Evolutionary conservation across 306 rosid genomes (phyloP).

Genomic region (Potentilla sterilis): DNA sequence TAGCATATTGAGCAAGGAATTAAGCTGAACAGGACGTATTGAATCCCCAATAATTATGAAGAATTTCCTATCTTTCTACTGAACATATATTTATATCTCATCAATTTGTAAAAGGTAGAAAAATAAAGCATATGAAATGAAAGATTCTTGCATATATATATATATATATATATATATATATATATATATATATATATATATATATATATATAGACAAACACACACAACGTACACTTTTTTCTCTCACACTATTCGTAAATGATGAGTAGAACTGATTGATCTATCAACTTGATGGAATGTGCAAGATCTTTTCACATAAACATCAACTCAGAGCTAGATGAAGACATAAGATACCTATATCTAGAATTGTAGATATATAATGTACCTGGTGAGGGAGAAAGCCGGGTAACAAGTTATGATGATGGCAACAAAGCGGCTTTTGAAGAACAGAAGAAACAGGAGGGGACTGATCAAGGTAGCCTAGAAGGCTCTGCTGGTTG

Average conservation of each 20-base stretch:
- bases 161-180: no score
- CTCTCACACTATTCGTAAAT: neutral
- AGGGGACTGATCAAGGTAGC: slow-evolving; percentile 28
- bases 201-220: no score
- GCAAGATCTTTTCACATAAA: neutral
- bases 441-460: slow-evolving; percentile 27
- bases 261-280: neutral
- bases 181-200: no score
- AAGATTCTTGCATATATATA: neutral
- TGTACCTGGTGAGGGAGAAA: slow-evolving; percentile 38
- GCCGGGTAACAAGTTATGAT: slow-evolving; percentile 31
- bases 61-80: neutral
- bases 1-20: neutral
- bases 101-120: neutral
- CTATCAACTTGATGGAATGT: neutral
- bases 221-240: neutral
- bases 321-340: neutral
- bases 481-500: slow-evolving; percentile 43
- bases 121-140: neutral
- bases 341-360: neutral
- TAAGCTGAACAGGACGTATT: neutral
- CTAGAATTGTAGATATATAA: neutral
- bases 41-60: neutral
- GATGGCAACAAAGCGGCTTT: slow-evolving; percentile 36
- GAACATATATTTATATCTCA: neutral